These are phyloP conservation scores for Chimonanthus praecox DNA, from an alignment of 164 flowering plant species.

Conservation along the genomic window DNA sequence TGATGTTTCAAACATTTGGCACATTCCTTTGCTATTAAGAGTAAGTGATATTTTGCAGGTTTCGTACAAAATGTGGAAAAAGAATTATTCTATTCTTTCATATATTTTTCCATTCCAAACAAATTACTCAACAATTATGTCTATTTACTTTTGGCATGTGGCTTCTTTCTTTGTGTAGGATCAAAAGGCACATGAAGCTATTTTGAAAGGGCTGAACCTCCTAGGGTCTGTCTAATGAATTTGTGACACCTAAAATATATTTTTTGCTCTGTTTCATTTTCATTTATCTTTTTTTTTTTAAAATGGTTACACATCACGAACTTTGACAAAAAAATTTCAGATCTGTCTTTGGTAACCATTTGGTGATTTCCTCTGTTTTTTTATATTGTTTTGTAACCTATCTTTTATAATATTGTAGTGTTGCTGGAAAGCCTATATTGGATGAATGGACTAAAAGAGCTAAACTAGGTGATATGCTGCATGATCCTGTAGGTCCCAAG, in stretches of 20 bases:
- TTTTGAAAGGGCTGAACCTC: slow-evolving; percentile 73
- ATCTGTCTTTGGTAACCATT: not conserved
- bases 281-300: too few species aligned
- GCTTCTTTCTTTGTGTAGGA: slow-evolving; percentile 35
- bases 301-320: too few species aligned
- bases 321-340: too few species aligned
- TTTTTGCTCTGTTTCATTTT: not conserved
- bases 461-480: slow-evolving; percentile 50
- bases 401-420: slow-evolving; percentile 28
- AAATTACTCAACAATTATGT: not conserved
- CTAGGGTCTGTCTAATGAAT: slow-evolving; percentile 44
- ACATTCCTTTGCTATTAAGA: slow-evolving; percentile 66
- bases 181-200: slow-evolving; percentile 93
- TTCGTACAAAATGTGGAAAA: slow-evolving; percentile 1
- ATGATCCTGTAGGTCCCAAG: slow-evolving; percentile 50
- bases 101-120: not conserved
- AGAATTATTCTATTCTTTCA: not conserved
- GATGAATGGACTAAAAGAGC: slow-evolving; percentile 81
- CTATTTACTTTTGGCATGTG: not conserved
- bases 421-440: slow-evolving; percentile 49
- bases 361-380: not conserved
- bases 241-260: not conserved
- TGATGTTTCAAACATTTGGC: slow-evolving; percentile 94
- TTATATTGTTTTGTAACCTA: slow-evolving; percentile 4
- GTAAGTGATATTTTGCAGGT: slow-evolving; percentile 33